phyloP scores from a whole-genome alignment of 257 asterid species.

The Fraxinus americana region DNA sequence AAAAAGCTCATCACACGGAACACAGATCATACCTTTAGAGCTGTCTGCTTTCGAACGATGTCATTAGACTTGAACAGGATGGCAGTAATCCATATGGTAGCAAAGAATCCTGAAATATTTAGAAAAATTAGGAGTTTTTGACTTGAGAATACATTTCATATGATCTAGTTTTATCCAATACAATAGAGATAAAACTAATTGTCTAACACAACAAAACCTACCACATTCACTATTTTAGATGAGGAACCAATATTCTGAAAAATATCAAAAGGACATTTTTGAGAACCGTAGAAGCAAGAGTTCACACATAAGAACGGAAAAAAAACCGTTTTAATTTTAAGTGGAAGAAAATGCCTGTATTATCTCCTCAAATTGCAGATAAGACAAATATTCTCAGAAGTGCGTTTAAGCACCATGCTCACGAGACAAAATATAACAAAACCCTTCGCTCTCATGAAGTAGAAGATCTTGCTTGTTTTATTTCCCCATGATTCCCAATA shows the following conservation, averaged over 20 bases:
- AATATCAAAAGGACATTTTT: neutral
- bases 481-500: neutral
- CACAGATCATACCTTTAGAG: conserved; percentile 66
- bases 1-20: conserved; percentile 25
- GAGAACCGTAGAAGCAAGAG: neutral
- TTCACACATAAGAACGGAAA: neutral
- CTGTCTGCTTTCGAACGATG: conserved; percentile 88
- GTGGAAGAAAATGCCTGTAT: neutral
- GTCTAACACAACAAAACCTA: neutral
- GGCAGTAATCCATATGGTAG: conserved; percentile 71
- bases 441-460: conserved; percentile 6
- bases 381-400: neutral
- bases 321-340: neutral
- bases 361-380: neutral
- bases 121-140: conserved; percentile 9
- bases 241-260: neutral
- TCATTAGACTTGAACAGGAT: conserved; percentile 88
- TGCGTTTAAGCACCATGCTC: neutral
- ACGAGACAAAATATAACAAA: neutral
- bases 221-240: neutral
- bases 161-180: neutral
- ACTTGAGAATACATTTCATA: neutral
- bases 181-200: neutral
- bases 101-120: conserved; percentile 65
- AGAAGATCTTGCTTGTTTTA: conserved; percentile 11